Conservation (phyloP, 2,329 filamentous ascomycete species). For the Blastomyces silverae region DNA sequence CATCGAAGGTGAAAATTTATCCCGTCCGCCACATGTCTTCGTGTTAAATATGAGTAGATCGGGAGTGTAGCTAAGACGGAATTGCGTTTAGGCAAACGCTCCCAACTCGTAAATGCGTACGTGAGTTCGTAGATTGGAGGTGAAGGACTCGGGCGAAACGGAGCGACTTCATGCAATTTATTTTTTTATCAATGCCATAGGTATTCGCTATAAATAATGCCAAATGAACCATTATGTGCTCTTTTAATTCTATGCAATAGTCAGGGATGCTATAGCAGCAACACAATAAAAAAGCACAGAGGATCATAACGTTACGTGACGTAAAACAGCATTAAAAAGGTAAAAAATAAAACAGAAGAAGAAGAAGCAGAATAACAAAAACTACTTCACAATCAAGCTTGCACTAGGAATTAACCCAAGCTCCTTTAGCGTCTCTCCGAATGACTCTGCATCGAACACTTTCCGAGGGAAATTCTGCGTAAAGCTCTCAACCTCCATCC, state of each 20-base stretch:
- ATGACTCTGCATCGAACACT: constrained; percentile 66
- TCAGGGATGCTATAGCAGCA: background rate
- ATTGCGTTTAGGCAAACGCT: background rate
- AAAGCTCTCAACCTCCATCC: constrained; percentile 65
- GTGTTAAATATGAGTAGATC: background rate
- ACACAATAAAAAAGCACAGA: background rate
- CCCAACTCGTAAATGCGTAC: background rate
- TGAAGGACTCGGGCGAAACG: background rate
- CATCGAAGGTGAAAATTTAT: no score
- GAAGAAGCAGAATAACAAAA: background rate
- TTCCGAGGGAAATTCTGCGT: constrained; percentile 83
- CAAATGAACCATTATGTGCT: background rate
- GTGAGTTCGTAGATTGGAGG: background rate
- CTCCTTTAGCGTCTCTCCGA: constrained; percentile 87
- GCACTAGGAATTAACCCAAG: constrained; percentile 84
- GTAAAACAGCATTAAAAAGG: background rate
- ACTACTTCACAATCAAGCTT: constrained; percentile 64
- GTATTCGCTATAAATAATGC: background rate
- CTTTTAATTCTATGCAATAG: background rate
- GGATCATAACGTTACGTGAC: background rate
- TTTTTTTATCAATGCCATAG: background rate
- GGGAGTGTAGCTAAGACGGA: background rate
- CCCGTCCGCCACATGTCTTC: no score
- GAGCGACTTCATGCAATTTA: background rate
- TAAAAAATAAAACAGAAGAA: background rate